Base-by-base conservation (phyloP, 2,329 filamentous ascomycete genomes). In the Cladosporium austrohemisphaericum region DNA sequence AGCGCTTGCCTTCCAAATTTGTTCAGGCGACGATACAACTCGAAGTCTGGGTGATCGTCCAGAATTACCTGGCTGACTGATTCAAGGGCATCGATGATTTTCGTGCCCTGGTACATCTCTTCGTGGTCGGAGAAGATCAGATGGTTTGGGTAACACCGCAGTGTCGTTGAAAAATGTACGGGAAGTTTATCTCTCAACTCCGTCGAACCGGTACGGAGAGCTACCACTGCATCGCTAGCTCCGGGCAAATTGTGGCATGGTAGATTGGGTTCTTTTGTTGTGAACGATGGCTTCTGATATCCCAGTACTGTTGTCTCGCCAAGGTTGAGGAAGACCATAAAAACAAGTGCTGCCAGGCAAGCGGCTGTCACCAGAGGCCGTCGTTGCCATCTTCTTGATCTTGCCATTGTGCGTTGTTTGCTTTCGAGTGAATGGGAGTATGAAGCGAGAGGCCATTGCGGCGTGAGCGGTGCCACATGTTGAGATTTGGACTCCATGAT, bases 41-140 rank as follows among this genome's bases (percentile, higher is more conserved):
- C 55, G 49, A 71, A 63, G 38, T 71, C 68, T 2, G 53, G 51
- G 16, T 64, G 65, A 2, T 47, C 54, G 1, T 50, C 46, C 19
- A 64, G 59, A 31, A 69, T 61, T 3, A 62, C 54, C 1, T 50
- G 35, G 5, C 58, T 50, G 18, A 67, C 62, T 4, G 61, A 54
- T 31, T 57, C 60, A 9, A 72, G 60, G 16, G 66, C 69, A 47
- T 72, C 69, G 32, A 58, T 52, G 8, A 63, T 47, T 10, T 59
- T 32, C 20, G 58, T 41, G 19, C 77, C 76, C 8, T 71, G 66
- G 35, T 81, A 73, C 8, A 70, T 62, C 60, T 78, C 74, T 20
- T 73, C 71, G 47, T 76, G 76, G 62, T 83, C 80, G 53, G 79
- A 81, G 65, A 79, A 81, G 57, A 83, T 75, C 40, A 75, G 71